phyloP scores from a whole-genome alignment of 1,139 yeast species.

The Pneumocystis murina region DNA sequence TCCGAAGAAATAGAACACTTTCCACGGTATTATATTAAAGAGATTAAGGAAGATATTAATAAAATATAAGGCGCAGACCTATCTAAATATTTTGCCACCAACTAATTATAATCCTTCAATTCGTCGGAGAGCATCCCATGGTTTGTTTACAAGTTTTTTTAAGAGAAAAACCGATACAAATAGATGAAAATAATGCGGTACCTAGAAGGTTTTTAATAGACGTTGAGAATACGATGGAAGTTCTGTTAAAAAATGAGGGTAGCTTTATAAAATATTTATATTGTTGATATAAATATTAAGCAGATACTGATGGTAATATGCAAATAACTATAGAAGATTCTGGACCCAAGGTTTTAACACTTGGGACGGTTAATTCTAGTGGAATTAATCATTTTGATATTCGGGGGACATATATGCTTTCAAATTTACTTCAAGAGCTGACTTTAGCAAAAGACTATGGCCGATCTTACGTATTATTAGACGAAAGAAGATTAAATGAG shows the following conservation, averaged over 20 bases:
- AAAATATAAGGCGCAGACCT: neutral
- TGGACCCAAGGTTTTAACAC: conserved; percentile 75
- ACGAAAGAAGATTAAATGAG: conserved; percentile 71
- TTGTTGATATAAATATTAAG: conserved; percentile 1
- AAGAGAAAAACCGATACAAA: neutral
- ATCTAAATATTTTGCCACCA: neutral
- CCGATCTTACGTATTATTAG: conserved; percentile 57
- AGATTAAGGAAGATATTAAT: neutral
- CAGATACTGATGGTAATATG: conserved; percentile 67
- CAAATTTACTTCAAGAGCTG: conserved; percentile 75
- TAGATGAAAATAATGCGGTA: neutral
- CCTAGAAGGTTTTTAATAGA: conserved; percentile 58
- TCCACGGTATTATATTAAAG: neutral
- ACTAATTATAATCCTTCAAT: neutral
- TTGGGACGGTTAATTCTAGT: conserved; percentile 46
- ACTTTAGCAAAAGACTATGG: conserved; percentile 78
- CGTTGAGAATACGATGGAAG: conserved; percentile 56
- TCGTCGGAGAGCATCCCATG: neutral
- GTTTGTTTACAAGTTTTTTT: neutral
- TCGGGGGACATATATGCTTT: conserved; percentile 82
- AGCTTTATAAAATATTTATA: conserved; percentile 1
- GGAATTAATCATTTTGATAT: conserved; percentile 49
- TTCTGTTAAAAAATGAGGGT: conserved; percentile 50
- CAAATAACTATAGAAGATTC: conserved; percentile 87
- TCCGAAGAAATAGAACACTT: neutral